Base-by-base conservation (phyloP, 2,329 filamentous ascomycete species). In the Pyrenophora seminiperda region DNA sequence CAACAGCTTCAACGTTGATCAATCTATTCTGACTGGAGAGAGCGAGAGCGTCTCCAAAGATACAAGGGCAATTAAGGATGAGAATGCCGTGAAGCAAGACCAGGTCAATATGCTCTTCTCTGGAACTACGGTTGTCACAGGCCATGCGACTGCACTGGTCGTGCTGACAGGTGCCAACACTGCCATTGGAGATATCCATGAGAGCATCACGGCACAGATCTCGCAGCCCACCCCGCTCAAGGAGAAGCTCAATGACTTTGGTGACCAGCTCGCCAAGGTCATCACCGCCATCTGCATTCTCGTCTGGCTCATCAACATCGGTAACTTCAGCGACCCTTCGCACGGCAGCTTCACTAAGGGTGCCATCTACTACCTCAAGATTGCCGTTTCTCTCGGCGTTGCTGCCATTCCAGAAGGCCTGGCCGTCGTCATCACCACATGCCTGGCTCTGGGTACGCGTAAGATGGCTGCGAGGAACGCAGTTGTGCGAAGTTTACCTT, bases 401-500 rank as follows among this genome's bases (percentile, higher is more conserved):
- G 94, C 94, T 38, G 94, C 95, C 60, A 99, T 99, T 68, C 94
- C 94, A 0, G 94, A 99, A 77, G 94, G 95, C 74, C 83, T 99
- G 37, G 94, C 94, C 24, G 94, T 97, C 44, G 95, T 99, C 61
- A 99, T 99, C 63, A 99, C 94, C n/a, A 97, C 94, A 22, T 99
- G 94, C 75, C 80, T 99, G 54, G 94, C 94, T 57, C 83, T 99
- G 24, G 94, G 95, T 63, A 99, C 95, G 4, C 87, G 94, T 59
- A 97, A 96, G 78, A 99, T 99, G 95, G 95, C 94, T 15, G 90
- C 91, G 52, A 97, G 96, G 81, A 97, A 97, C 69, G 94, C 94
- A 6, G 92, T 99, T 30, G 95, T 99, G 50, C 86, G 95, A 74
- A 97, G 91, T 71, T 79, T 99, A 64, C 94, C 94, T 15, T 99